Conservation (phyloP, 2,329 filamentous ascomycete species). For the Cylindrodendrum hubeiense region DNA sequence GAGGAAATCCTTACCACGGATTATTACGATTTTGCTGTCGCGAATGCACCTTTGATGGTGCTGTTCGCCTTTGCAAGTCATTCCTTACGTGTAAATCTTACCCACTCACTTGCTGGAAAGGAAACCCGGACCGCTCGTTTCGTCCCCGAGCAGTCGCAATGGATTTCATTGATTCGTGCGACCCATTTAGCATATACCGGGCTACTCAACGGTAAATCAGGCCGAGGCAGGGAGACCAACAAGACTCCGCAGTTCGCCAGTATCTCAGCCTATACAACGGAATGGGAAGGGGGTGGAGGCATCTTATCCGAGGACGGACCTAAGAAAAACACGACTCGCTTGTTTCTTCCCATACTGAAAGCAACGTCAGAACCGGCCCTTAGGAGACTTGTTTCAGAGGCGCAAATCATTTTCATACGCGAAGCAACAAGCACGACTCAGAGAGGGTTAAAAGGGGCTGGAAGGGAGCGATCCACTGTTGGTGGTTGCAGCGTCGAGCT, state of each 20-base stretch:
- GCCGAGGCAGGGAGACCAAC: background rate
- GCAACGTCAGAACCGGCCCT: constrained; percentile 22
- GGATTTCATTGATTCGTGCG: constrained; percentile 38
- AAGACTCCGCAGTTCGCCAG: background rate
- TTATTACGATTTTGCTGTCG: constrained; percentile 43
- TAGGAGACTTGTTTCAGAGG: constrained; percentile 2
- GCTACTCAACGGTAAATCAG: background rate
- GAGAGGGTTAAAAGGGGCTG: too few species aligned
- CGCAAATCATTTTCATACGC: constrained; percentile 2
- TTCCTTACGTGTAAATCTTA: constrained; percentile 49
- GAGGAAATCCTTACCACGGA: constrained; percentile 44
- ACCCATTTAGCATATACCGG: constrained; percentile 35
- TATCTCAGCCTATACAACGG: too few species aligned
- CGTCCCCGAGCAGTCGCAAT: too few species aligned
- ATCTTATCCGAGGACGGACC: constrained; percentile 35
- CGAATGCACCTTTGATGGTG: constrained; percentile 55
- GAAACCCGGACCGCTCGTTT: too few species aligned
- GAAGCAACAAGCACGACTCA: background rate
- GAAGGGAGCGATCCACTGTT: too few species aligned
- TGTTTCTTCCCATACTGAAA: constrained; percentile 33
- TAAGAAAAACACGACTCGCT: background rate
- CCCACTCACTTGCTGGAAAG: too few species aligned
- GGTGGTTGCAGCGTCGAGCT: constrained; percentile 1
- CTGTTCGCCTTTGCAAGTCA: constrained; percentile 56
- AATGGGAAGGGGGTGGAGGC: too few species aligned